Evolutionary conservation across 176 grass and related monocot species (phyloP), one percentile per base, ranked within the genome.

Genomic region (Oryza punctata): DNA sequence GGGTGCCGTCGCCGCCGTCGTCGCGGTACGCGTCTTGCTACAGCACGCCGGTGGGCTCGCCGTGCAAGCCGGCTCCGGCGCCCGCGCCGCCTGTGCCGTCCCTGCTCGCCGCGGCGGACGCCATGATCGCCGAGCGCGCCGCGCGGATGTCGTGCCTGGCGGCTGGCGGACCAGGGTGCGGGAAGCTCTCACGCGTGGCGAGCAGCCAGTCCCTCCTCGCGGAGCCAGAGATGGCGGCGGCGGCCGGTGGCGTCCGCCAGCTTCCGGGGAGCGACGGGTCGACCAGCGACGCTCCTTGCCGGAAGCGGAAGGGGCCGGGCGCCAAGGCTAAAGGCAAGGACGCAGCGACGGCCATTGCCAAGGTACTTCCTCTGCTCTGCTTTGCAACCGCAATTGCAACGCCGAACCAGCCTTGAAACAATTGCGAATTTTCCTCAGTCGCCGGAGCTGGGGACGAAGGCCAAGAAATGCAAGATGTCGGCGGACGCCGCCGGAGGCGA

Each of bases 151-250:
- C 88, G 24, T 78, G 78, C 73, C 60, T 91, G 11, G 26, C 23
- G 19, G 61, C 50, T 12, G 41, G 23, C 14, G 23, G 37, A 19
- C 40, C 24, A 0, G 13, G 24, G 3, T 19, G 65, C 3, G 67
- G 37, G 16, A 84, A 85, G 70, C 85, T 92, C 1, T 91, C 94
- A 0, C 65, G 88, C 26, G 86, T 59, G 44, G 72, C 88, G 16
- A 91, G 88, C 76, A 87, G 86, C 84, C 88, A 87, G 18, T 91
- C 91, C 8, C 84, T 93, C 23, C 85, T 81, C 43, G 84, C 78
- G 11, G 70, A 71, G 45, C 45, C 30, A n/a, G n/a, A n/a, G n/a
- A n/a, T n/a, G n/a, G n/a, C n/a, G 71, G 41, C 44, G 8, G 12
- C 45, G 6, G 13, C 35, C 2, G 41, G 65, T 23, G 47, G 13